Evolutionary conservation across 441 rosid species (phyloP).

Genomic region (Erodium chrysanthum): DNA sequence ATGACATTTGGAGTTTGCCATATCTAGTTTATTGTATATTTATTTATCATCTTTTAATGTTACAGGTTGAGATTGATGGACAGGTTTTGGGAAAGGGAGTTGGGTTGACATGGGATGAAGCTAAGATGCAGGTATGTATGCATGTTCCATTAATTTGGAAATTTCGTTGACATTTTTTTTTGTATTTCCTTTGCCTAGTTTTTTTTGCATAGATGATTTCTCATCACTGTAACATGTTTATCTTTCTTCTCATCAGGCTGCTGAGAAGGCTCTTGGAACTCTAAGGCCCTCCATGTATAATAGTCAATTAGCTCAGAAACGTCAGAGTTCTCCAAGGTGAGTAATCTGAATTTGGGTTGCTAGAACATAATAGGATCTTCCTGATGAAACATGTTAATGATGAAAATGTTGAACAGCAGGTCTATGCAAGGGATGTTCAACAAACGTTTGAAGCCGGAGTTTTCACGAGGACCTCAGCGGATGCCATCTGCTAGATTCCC

Average conservation of each 20-base stretch:
- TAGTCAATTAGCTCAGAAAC: constrained; percentile 52
- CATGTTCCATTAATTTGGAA: not conserved
- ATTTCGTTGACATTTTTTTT: not conserved
- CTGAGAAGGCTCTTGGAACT: constrained; percentile 78
- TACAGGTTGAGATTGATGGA: constrained; percentile 89
- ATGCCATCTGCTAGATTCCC: constrained; percentile 73
- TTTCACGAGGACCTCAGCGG: constrained; percentile 51
- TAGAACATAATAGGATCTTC: not conserved
- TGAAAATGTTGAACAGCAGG: constrained; percentile 27
- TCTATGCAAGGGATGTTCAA: constrained; percentile 50
- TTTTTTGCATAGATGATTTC: constrained; percentile 10
- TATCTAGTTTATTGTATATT: not conserved
- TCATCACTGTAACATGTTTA: constrained; percentile 9
- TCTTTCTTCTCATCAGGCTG: constrained; percentile 47
- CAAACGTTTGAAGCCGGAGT: constrained; percentile 73
- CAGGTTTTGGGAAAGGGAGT: constrained; percentile 74
- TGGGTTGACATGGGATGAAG: constrained; percentile 92
- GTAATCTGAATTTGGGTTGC: constrained; percentile 17
- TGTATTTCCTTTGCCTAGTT: constrained; percentile 1
- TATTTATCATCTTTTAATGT: constrained; percentile 11
- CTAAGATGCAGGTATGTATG: constrained; percentile 63
- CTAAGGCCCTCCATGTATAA: constrained; percentile 48
- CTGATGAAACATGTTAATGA: not conserved
- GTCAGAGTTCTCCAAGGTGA: constrained; percentile 76
- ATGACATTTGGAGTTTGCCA: not conserved